phyloP scores from a whole-genome alignment of 1,139 yeast genomes.

The Pichia cactophila region DNA sequence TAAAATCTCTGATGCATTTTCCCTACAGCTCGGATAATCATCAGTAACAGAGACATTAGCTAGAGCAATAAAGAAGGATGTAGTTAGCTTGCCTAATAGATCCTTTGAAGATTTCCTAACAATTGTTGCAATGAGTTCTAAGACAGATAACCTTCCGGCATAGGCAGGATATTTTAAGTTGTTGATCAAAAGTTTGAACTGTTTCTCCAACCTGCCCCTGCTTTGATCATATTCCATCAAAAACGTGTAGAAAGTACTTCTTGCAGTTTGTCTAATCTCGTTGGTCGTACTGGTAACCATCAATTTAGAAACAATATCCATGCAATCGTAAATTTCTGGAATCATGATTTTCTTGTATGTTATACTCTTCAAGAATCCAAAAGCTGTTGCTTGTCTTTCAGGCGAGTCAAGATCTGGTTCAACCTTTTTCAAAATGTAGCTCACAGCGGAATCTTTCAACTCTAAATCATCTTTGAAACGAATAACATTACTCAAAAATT shows the following conservation, averaged over 20 bases:
- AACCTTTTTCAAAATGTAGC: conserved; percentile 67
- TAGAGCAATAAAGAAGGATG: conserved; percentile 77
- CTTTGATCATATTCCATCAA: conserved; percentile 95
- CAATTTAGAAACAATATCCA: conserved; percentile 73
- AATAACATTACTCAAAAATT: conserved; percentile 64
- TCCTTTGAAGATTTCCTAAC: conserved; percentile 60
- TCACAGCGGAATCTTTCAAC: conserved; percentile 64
- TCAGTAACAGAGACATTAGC: conserved; percentile 76
- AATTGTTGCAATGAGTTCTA: conserved; percentile 75
- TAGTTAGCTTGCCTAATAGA: conserved; percentile 52
- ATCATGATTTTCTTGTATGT: conserved; percentile 65
- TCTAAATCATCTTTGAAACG: conserved; percentile 61
- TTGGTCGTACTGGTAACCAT: conserved; percentile 87
- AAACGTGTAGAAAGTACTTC: conserved; percentile 78
- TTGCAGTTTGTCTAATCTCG: conserved; percentile 78
- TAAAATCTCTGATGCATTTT: conserved; percentile 67
- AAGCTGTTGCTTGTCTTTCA: conserved; percentile 79
- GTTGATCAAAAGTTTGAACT: conserved; percentile 72
- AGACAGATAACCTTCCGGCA: conserved; percentile 81
- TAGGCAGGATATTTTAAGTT: conserved; percentile 82
- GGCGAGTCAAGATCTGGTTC: conserved; percentile 91
- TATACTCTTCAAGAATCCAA: conserved; percentile 71
- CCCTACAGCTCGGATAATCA: conserved; percentile 74
- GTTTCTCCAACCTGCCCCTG: conserved; percentile 73
- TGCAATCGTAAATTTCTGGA: conserved; percentile 85